A percentile compares a stretch with the other conserved stretches of the same genome.
phyloP scores from a whole-genome alignment of 306 rosid species.

The Citrullus amarus region DNA sequence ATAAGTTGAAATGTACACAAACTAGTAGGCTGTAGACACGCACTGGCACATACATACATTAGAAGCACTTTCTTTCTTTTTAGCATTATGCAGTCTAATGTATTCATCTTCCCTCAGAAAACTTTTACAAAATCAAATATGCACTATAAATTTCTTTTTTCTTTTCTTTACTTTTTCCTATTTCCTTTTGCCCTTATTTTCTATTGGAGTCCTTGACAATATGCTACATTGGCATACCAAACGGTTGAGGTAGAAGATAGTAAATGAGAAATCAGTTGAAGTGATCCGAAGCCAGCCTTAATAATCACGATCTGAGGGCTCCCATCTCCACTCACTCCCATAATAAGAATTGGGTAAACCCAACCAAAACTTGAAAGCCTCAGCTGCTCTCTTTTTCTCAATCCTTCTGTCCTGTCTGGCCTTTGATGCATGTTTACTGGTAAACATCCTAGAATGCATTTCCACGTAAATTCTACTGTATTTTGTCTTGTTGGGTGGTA shows the following conservation, averaged over 20 bases:
- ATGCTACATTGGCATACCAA: conserved; percentile 7
- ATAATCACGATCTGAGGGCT: conserved; percentile 53
- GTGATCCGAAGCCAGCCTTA: conserved; percentile 17
- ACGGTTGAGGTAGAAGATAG: conserved; percentile 12
- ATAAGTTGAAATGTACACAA: not conserved
- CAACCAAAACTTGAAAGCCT: conserved; percentile 95
- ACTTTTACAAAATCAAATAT: not conserved
- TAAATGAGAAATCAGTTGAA: conserved; percentile 13
- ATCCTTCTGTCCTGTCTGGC: conserved; percentile 85
- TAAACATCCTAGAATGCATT: conserved; percentile 96
- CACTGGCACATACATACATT: not conserved
- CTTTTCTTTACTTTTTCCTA: not conserved
- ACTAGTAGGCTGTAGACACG: not conserved
- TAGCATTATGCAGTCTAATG: not conserved
- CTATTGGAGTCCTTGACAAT: not conserved
- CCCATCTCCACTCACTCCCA: conserved; percentile 92
- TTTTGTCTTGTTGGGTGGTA: conserved; percentile 88
- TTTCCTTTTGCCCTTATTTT: not conserved
- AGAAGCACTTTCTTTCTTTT: not conserved
- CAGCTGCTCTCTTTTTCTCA: conserved; percentile 95
- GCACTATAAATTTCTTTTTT: not conserved
- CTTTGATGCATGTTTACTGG: conserved; percentile 90
- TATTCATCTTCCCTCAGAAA: not conserved
- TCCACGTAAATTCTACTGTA: conserved; percentile 87
- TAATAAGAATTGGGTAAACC: conserved; percentile 94